phyloP scores from a whole-genome alignment of 331 rosid genomes.

The Ulmus americana region DNA sequence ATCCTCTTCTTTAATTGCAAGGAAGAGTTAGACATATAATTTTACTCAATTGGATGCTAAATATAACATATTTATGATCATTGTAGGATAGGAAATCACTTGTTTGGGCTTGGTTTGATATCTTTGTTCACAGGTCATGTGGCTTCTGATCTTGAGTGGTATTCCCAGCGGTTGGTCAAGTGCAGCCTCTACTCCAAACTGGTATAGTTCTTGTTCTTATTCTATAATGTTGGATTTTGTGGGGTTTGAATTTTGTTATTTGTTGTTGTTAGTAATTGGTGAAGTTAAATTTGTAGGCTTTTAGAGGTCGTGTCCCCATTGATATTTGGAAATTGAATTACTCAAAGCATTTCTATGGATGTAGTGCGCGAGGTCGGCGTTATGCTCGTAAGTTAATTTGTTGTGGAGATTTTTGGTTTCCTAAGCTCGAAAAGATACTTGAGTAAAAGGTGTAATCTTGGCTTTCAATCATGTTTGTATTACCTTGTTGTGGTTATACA shows the following conservation, averaged over 20 bases:
- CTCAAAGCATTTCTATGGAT: slow-evolving; percentile 60
- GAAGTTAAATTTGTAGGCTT: slow-evolving; percentile 34
- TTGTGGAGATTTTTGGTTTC: background rate
- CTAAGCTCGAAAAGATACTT: background rate
- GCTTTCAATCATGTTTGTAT: too few species aligned
- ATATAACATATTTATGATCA: slow-evolving; percentile 5
- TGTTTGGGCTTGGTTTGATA: slow-evolving; percentile 61
- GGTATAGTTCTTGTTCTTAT: slow-evolving; percentile 22
- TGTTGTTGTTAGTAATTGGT: background rate
- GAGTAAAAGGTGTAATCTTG: background rate
- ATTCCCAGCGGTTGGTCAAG: slow-evolving; percentile 66
- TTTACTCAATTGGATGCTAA: background rate
- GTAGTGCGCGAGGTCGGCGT: slow-evolving; percentile 61
- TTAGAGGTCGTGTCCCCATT: slow-evolving; percentile 43
- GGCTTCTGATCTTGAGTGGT: slow-evolving; percentile 93
- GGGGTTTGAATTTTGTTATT: background rate
- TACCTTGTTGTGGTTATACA: too few species aligned
- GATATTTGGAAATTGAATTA: slow-evolving; percentile 79
- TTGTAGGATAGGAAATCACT: slow-evolving; percentile 69
- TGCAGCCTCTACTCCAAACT: slow-evolving; percentile 52
- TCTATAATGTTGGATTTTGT: background rate
- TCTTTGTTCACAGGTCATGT: slow-evolving; percentile 86
- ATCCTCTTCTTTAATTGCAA: background rate
- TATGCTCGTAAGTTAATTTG: slow-evolving; percentile 48
- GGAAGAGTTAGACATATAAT: too few species aligned